phyloP scores from a whole-genome alignment of 257 asterid species.

The Nyctanthes arbortristis region DNA sequence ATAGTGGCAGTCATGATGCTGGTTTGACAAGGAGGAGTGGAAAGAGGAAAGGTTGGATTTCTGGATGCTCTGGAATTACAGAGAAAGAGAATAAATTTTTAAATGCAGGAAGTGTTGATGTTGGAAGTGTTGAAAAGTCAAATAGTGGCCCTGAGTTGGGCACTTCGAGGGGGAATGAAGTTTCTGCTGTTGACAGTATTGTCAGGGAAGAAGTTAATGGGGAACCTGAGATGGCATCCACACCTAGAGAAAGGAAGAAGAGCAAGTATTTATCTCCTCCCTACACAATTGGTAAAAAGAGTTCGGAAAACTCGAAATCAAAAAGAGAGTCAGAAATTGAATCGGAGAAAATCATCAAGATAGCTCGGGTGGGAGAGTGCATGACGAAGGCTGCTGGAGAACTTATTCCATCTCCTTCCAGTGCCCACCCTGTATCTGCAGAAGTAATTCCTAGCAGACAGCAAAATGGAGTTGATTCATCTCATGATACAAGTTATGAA shows the following conservation, averaged over 20 bases:
- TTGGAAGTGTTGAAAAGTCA: conserved; percentile 2
- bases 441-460: conserved; percentile 5
- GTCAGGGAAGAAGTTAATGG: conserved; percentile 28
- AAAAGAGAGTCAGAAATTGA: conserved; percentile 30
- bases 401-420: conserved; percentile 22
- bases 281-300: conserved; percentile 34
- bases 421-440: conserved; percentile 4
- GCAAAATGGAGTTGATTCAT: conserved; percentile 5
- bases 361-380: conserved; percentile 31
- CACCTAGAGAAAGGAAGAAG: conserved; percentile 74
- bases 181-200: conserved; percentile 24
- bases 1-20: conserved; percentile 8
- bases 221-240: conserved; percentile 25
- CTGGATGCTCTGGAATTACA: conserved; percentile 14
- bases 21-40: conserved; percentile 25
- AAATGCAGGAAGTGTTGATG: conserved; percentile 12
- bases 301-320: conserved; percentile 21
- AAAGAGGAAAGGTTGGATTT: conserved; percentile 24
- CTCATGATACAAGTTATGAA: background rate
- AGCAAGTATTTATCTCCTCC: conserved; percentile 84
- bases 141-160: conserved; percentile 19
- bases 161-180: conserved; percentile 20
- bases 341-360: conserved; percentile 30
- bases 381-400: conserved; percentile 37
- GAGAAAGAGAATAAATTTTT: conserved; percentile 10